Evolutionary conservation across 106 monocot species (phyloP), one percentile per base, ranked within the genome.

Genomic region (Dactylorhiza incarnata): DNA sequence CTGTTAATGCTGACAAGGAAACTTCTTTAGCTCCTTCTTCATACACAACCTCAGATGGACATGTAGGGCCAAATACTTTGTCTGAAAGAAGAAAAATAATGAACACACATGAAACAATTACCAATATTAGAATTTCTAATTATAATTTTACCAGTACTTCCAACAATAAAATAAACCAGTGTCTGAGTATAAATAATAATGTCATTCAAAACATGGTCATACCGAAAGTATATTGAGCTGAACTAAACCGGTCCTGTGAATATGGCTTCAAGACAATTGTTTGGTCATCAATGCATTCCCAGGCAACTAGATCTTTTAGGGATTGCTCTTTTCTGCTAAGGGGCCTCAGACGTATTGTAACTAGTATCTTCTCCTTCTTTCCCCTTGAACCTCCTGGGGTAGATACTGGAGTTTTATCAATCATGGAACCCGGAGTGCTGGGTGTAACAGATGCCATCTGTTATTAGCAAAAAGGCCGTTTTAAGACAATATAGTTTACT

Each of bases 331-430:
- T 94, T 72, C 84, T 94, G 77, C 84, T 94, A 16, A 92, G 78
- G 74, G 94, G 99, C 59, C 99, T 81, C 66, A 99, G 79, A 25
- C 99, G 87, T 17, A 99, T 90, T 1, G 94, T 99, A 16, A 99
- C 94, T 63, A 94, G 90, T 68, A 99, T 99, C 78, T 97, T 97
- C 84, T 97, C 96, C 73, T 93, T 93, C 43, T 87, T 91, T 3
- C 25, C 74, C 73, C 78, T 87, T 37, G 90, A 45, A 3, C 80
- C 83, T 52, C 85, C 93, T 25, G 84, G 91, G 20, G 82, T 90
- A 72, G 67, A 90, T 22, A 81, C 49, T 0, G 81, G 89, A 24
- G 80, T 89, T 56, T 83, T 89, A 11, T 89, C 93, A 2, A 84
- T 82, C 78, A 87, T 97, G 10, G 88, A 88, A 67, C 82, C 76